Conservation (phyloP, 2,329 filamentous ascomycete species). For the Emmonsiellopsis sp. region DNA sequence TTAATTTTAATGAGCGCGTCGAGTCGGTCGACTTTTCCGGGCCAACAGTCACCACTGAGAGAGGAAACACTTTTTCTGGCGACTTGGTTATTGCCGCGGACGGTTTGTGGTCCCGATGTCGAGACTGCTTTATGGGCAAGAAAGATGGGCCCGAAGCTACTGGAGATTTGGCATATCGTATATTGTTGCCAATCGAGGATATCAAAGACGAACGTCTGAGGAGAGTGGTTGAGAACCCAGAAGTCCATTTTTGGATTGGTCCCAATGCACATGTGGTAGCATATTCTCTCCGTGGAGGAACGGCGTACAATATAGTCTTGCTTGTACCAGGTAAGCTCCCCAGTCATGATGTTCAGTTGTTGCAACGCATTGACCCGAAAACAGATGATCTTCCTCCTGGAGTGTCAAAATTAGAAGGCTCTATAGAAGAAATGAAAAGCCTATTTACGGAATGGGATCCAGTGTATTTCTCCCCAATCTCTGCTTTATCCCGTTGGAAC, state of each 20-base stretch:
- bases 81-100: constrained; percentile 43
- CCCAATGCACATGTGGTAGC: constrained; percentile 48
- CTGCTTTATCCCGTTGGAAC: not conserved
- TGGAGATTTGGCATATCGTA: constrained; percentile 49
- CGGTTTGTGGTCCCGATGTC: constrained; percentile 38
- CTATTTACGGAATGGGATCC: constrained; percentile 59
- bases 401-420: constrained; percentile 44
- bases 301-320: constrained; percentile 58
- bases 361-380: no score
- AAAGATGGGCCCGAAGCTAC: constrained; percentile 42
- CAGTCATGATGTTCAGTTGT: not conserved
- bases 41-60: constrained; percentile 27
- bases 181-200: constrained; percentile 40
- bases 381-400: constrained; percentile 19
- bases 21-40: constrained; percentile 38
- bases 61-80: constrained; percentile 25
- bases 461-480: constrained; percentile 25
- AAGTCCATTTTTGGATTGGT: constrained; percentile 48
- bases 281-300: constrained; percentile 52
- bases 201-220: constrained; percentile 41
- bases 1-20: constrained; percentile 32
- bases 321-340: constrained; percentile 57
- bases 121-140: constrained; percentile 36
- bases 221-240: constrained; percentile 39
- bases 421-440: constrained; percentile 51